Conservation (phyloP, 2,329 filamentous ascomycete species). For the Apiospora aurea region DNA sequence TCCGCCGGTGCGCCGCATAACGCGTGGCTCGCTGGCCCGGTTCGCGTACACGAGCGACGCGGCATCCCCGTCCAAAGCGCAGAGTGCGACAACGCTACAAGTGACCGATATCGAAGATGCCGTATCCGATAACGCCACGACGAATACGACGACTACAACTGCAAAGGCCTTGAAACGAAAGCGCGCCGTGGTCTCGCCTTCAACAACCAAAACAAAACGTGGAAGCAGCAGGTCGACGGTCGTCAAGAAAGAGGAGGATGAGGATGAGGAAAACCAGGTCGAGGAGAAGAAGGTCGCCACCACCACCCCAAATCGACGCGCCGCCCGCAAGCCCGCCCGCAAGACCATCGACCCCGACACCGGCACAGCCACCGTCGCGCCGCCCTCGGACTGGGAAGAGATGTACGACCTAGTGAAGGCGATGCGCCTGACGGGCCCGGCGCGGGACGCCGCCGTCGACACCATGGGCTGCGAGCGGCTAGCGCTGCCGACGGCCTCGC, state of each 20-base stretch:
- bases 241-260: not conserved
- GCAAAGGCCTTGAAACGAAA: slow-evolving; percentile 37
- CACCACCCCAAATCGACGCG: slow-evolving; percentile 26
- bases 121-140: slow-evolving; percentile 30
- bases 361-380: slow-evolving; percentile 30
- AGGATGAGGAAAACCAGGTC: slow-evolving; percentile 31
- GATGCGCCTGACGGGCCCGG: slow-evolving; percentile 70
- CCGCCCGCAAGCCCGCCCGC: slow-evolving; percentile 38
- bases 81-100: slow-evolving; percentile 23
- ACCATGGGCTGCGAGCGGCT: slow-evolving; percentile 95
- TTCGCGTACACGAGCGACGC: slow-evolving; percentile 37
- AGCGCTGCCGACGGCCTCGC: slow-evolving; percentile 59
- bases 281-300: slow-evolving; percentile 24
- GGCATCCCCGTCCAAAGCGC: slow-evolving; percentile 27
- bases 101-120: slow-evolving; percentile 41
- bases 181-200: slow-evolving; percentile 29
- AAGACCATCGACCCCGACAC: slow-evolving; percentile 35
- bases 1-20: slow-evolving; percentile 41
- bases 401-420: slow-evolving; percentile 79
- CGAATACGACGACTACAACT: slow-evolving; percentile 24
- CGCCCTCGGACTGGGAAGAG: slow-evolving; percentile 65
- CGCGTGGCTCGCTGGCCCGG: slow-evolving; percentile 41
- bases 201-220: not conserved
- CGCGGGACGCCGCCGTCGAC: slow-evolving; percentile 85
- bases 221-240: slow-evolving; percentile 2